phyloP scores from a whole-genome alignment of 805 yeast species.

The Metschnikowia matae region DNA sequence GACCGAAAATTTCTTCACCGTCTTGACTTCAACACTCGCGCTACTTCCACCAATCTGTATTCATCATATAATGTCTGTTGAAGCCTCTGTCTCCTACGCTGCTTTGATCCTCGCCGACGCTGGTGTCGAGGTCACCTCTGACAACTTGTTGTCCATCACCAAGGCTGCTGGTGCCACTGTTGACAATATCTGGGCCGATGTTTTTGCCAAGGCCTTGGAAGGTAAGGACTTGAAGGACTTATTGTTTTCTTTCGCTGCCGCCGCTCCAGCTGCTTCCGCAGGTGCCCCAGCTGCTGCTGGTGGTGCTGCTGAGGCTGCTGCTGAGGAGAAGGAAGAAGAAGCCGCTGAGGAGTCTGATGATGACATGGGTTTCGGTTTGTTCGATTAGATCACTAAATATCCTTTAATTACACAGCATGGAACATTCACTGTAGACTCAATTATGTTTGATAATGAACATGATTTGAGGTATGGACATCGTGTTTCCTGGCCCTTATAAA shows the following conservation, averaged over 20 bases:
- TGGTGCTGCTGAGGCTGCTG: slow-evolving; percentile 49
- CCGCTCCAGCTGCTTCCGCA: slow-evolving; percentile 40
- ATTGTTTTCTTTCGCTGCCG: slow-evolving; percentile 50
- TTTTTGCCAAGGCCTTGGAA: slow-evolving; percentile 82
- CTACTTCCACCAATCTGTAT: not conserved
- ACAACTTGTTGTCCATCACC: slow-evolving; percentile 74
- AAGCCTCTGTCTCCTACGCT: slow-evolving; percentile 95
- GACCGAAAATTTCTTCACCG: slow-evolving; percentile 12
- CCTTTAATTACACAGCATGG: slow-evolving; percentile 13
- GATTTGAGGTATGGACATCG: no score
- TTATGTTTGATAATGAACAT: not conserved
- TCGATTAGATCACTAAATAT: slow-evolving; percentile 21
- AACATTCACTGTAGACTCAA: not conserved
- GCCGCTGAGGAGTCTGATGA: slow-evolving; percentile 20
- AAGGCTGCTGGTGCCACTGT: slow-evolving; percentile 80
- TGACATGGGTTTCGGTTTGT: slow-evolving; percentile 33
- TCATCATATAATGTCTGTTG: slow-evolving; percentile 64
- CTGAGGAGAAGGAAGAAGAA: slow-evolving; percentile 21
- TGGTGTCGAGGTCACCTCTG: slow-evolving; percentile 87
- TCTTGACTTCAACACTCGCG: not conserved
- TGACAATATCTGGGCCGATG: slow-evolving; percentile 80
- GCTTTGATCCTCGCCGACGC: slow-evolving; percentile 98
- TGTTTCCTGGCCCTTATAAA: no score
- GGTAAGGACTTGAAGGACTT: slow-evolving; percentile 82
- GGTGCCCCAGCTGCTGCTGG: slow-evolving; percentile 33